Percentiles rank a stretch among this genome's conserved stretches.
Conservation (phyloP, 345 rosid species). For the Theobroma cacao region DNA sequence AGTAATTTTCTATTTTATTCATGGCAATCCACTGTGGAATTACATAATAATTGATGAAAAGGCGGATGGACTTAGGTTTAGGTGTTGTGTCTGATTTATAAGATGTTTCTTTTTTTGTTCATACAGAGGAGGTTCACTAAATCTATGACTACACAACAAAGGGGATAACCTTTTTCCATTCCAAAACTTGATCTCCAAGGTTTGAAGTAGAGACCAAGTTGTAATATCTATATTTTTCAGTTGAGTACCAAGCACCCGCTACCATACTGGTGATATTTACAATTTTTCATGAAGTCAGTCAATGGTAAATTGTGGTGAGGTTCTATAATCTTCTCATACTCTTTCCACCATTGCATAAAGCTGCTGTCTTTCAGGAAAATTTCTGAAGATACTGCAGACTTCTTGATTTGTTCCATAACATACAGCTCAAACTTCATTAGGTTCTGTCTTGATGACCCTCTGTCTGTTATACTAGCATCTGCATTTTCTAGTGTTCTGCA, state of each 20-base stretch:
- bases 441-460: not conserved
- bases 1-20: not conserved
- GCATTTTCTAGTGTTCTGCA: slow-evolving; percentile 17
- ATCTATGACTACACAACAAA: too few relatives aligned
- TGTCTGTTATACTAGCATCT: slow-evolving; percentile 10
- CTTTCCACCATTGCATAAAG: slow-evolving; percentile 72
- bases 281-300: slow-evolving; percentile 35
- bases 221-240: not conserved
- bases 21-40: not conserved
- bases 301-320: slow-evolving; percentile 24
- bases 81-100: not conserved
- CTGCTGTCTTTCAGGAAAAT: slow-evolving; percentile 57
- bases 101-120: too few relatives aligned
- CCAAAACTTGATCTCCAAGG: too few relatives aligned
- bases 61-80: not conserved
- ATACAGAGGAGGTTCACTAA: too few relatives aligned
- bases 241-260: slow-evolving; percentile 3
- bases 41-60: too few relatives aligned
- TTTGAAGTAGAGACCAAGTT: too few relatives aligned
- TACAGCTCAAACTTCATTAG: slow-evolving; percentile 38
- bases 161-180: too few relatives aligned
- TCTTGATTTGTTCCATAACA: slow-evolving; percentile 33
- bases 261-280: slow-evolving; percentile 27
- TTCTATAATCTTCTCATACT: slow-evolving; percentile 31
- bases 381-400: slow-evolving; percentile 58